A percentile compares a stretch with the other conserved stretches of the same genome.
These are phyloP conservation scores for Clausena lansium DNA, from an alignment of 345 rosid genomes.

Conservation along the genomic window DNA sequence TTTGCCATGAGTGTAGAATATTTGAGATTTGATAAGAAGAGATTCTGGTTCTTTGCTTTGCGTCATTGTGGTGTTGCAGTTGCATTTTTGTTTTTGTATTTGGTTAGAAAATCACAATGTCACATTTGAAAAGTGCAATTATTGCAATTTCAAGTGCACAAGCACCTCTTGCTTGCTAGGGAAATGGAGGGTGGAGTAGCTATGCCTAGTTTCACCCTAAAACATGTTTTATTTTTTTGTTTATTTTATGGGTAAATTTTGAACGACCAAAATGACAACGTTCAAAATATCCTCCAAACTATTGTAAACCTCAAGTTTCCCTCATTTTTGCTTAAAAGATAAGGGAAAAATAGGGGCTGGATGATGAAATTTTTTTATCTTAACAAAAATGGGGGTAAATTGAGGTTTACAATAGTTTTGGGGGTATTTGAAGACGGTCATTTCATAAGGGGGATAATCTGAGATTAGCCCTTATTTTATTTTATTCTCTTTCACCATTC, in stretches of 20 bases:
- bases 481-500: not conserved
- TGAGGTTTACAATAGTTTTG: no score
- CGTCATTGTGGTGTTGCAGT: not conserved
- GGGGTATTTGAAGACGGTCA: no score
- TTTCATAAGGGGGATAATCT: no score
- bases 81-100: not conserved
- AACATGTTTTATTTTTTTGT: not conserved
- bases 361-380: no score
- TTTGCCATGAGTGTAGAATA: not conserved
- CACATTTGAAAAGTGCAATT: not conserved
- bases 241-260: not conserved
- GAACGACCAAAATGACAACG: no score
- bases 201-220: not conserved
- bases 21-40: not conserved
- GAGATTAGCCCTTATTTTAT: not conserved
- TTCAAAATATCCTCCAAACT: no score
- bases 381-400: no score
- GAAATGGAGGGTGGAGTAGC: not conserved
- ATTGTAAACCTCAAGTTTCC: no score
- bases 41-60: not conserved
- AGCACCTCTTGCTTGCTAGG: not conserved
- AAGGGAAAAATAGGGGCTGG: no score
- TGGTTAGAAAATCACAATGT: not conserved
- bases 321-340: no score
- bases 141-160: not conserved